phyloP scores from a whole-genome alignment of 768 basidiomycete species.

The Daedalea quercina region DNA sequence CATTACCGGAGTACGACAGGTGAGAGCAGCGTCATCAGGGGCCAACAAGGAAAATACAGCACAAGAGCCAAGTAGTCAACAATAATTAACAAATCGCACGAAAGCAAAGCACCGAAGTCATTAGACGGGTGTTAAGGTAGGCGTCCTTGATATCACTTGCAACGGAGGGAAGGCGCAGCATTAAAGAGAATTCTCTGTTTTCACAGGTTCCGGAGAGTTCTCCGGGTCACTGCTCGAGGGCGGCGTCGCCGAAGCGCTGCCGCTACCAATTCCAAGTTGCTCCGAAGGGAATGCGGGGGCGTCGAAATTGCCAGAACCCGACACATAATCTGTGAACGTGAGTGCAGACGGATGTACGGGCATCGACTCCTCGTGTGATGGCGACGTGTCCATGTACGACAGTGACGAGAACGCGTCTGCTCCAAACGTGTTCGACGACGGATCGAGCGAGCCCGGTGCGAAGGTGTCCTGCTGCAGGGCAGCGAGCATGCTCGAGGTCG shows the following conservation, averaged over 20 bases:
- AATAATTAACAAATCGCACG: constrained; percentile 23
- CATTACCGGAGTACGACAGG: constrained; percentile 15
- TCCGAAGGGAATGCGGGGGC: constrained; percentile 61
- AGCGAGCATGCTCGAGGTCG: constrained; percentile 87
- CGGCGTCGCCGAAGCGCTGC: constrained; percentile 35
- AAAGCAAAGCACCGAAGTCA: constrained; percentile 15
- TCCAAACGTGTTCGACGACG: constrained; percentile 53
- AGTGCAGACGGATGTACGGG: constrained; percentile 57
- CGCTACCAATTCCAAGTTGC: constrained; percentile 58
- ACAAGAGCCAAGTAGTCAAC: constrained; percentile 12
- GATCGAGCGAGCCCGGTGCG: constrained; percentile 58
- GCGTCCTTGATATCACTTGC: constrained; percentile 3
- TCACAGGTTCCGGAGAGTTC: constrained; percentile 56
- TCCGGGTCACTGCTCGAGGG: constrained; percentile 48
- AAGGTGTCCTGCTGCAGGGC: constrained; percentile 77
- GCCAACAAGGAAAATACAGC: constrained; percentile 19
- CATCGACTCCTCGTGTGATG: constrained; percentile 58
- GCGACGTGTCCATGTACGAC: constrained; percentile 71
- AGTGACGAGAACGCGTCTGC: constrained; percentile 64
- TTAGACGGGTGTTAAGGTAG: constrained; percentile 14
- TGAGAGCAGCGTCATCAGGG: constrained; percentile 7
- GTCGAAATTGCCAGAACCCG: constrained; percentile 56
- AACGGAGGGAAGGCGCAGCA: neutral
- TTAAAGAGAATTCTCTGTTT: constrained; percentile 46
- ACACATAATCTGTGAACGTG: constrained; percentile 65